Base-by-base conservation (phyloP, 1,139 yeast genomes). In the Protomyces macrosporus region DNA sequence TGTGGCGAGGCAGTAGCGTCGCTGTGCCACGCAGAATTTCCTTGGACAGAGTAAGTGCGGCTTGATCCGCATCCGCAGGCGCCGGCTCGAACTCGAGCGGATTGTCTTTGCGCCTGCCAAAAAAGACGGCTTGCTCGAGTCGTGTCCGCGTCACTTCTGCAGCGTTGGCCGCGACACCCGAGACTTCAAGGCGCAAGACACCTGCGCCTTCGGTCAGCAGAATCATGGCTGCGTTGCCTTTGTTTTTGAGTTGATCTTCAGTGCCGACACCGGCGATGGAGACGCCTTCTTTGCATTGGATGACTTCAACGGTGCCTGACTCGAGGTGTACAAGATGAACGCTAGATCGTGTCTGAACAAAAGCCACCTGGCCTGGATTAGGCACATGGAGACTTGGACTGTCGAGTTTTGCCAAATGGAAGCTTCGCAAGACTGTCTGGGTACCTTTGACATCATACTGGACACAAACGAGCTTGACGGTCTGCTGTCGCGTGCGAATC, bases 71-170 rank as follows among this genome's bases (percentile, higher is more conserved):
- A 12, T 59, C 59, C 3, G 45, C 16, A 5, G 53, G 63, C 23
- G 59, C 58, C 23, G 62, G 60, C 36, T 35, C 30, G 72, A 89
- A 90, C 53, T 84, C 82, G 35, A 90, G 72, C 65, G 82, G 87
- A 58, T 76, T 83, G 70, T 61, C 71, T 39, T 45, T 55, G 16
- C 66, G 52, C n/a, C 34, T 78, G 0, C 82, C 78, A 69, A 79
- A 86, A 70, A 84, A 87, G 0, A 90, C 82, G 0, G 90, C 96
- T 73, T 90, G 97, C 70, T 87, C 95, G 35, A 90, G 81, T 56
- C 63, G 69, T 54, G 64, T 65, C 53, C 64, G 65, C 35, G 55
- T 59, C 16, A 69, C 68, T 6, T 69, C 68, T 2, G 60, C 67
- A n/a, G 63, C 50, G 45, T 33, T 36, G 68, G 9, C 54, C 68